Conservation (phyloP, 208 protist genomes). For the Acanthamoeba triangularis region DNA sequence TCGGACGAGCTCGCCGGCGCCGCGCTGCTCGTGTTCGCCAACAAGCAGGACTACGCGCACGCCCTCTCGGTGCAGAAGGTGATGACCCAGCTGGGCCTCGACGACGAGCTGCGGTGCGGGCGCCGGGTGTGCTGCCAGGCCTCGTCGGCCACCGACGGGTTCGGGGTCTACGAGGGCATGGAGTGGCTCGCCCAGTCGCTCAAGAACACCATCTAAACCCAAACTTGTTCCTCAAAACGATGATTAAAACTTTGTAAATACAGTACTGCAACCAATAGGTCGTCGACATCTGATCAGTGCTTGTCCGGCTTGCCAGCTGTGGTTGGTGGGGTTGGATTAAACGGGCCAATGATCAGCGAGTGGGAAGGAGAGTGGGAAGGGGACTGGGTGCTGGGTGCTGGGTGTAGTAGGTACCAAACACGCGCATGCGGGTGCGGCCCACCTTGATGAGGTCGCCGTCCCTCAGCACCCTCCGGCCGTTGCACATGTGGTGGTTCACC, state of each 20-base stretch:
- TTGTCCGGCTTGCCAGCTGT: neutral
- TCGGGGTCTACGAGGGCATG: neutral
- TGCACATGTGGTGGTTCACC: slow-evolving; percentile 43
- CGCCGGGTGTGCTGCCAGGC: neutral
- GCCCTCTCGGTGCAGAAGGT: neutral
- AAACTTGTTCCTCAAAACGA: too few species aligned
- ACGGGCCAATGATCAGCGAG: too few species aligned
- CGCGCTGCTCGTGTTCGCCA: slow-evolving; percentile 93
- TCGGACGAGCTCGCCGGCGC: slow-evolving; percentile 94
- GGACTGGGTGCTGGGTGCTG: neutral
- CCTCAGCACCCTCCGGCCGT: neutral
- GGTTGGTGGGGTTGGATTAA: too few species aligned
- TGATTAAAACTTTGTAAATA: too few species aligned
- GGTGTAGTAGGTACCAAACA: neutral
- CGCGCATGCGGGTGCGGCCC: slow-evolving; percentile 40
- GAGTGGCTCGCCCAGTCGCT: neutral
- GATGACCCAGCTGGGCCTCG: too few species aligned
- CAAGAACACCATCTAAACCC: neutral
- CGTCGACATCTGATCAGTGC: neutral
- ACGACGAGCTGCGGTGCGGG: too few species aligned
- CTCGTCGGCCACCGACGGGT: neutral
- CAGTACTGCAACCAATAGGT: too few species aligned
- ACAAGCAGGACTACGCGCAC: slow-evolving; percentile 95
- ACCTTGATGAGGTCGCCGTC: slow-evolving; percentile 58
- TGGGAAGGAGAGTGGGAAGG: too few species aligned